A percentile compares a stretch with the other conserved stretches of the same genome.
Evolutionary conservation across 495 filamentous ascomycete species (phyloP).

Genomic region (Daldinia vernicosa): DNA sequence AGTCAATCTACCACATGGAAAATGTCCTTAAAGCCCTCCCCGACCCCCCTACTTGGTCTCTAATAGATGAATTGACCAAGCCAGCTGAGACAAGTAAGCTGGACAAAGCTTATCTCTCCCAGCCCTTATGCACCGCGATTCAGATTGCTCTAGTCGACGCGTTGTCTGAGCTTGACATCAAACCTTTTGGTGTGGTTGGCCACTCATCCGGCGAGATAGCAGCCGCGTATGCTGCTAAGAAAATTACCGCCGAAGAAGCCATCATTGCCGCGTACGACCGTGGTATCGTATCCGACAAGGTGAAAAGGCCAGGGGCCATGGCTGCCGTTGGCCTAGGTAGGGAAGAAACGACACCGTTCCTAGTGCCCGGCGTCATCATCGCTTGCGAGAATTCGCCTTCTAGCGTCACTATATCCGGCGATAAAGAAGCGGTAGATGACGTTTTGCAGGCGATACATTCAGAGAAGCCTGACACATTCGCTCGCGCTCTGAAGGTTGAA

Average conservation of each 20-base stretch:
- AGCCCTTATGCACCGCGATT: constrained; percentile 60
- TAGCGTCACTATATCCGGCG: constrained; percentile 60
- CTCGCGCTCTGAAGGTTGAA: constrained; percentile 55
- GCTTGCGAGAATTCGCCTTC: constrained; percentile 58
- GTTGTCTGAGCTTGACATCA: constrained; percentile 52
- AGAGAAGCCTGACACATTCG: constrained; percentile 56
- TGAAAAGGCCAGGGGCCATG: constrained; percentile 46
- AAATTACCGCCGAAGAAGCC: constrained; percentile 51
- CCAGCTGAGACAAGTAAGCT: constrained; percentile 22
- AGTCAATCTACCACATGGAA: neutral
- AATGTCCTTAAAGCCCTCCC: constrained; percentile 7
- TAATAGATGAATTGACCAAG: constrained; percentile 37
- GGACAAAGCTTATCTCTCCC: constrained; percentile 51
- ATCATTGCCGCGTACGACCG: constrained; percentile 63
- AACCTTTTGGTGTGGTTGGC: constrained; percentile 59
- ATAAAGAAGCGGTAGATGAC: constrained; percentile 47
- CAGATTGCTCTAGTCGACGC: constrained; percentile 61
- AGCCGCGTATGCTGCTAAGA: constrained; percentile 56
- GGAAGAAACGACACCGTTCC: constrained; percentile 49
- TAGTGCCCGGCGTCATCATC: constrained; percentile 48
- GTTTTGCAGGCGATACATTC: constrained; percentile 47
- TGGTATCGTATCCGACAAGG: constrained; percentile 58
- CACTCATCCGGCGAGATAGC: constrained; percentile 71
- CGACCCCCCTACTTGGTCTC: constrained; percentile 24
- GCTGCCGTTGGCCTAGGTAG: constrained; percentile 53